Percentiles rank a stretch among this genome's conserved stretches.
phyloP scores from a whole-genome alignment of 2,329 filamentous ascomycete genomes.

The Cladophialophora carrionii region DNA sequence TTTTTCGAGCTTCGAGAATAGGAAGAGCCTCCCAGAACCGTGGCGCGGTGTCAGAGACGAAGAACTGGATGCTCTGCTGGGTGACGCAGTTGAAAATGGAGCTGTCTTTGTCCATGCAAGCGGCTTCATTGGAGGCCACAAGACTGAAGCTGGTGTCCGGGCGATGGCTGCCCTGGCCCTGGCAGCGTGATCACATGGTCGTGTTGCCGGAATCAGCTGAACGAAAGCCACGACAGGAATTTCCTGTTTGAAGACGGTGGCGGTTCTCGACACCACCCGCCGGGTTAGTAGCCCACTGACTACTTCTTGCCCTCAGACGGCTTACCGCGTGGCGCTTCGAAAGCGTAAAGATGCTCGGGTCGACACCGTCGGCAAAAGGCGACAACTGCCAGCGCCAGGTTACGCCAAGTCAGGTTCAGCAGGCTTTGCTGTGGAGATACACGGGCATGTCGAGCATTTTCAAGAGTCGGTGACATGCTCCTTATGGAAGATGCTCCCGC shows the following conservation, averaged over 20 bases:
- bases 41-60: constrained; percentile 92
- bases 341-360: background rate
- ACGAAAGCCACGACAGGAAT: background rate
- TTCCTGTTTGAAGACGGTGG: background rate
- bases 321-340: background rate
- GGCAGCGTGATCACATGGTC: constrained; percentile 32
- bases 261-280: background rate
- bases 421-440: background rate
- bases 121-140: constrained; percentile 95
- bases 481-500: background rate
- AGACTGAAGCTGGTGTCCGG: constrained; percentile 83
- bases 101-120: constrained; percentile 92
- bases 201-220: background rate
- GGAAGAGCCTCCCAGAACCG: constrained; percentile 84
- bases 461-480: background rate
- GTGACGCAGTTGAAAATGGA: constrained; percentile 53
- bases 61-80: constrained; percentile 68
- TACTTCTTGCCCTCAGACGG: background rate
- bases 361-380: background rate
- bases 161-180: constrained; percentile 69
- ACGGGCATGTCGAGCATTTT: background rate
- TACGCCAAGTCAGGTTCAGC: background rate
- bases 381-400: background rate
- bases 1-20: constrained; percentile 85
- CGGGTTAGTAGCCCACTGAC: background rate